Evolutionary conservation across 1,284 basidiomycete species (phyloP), one percentile per base, ranked within the genome.

Genomic region (Cutaneotrichosporon cavernicola): DNA sequence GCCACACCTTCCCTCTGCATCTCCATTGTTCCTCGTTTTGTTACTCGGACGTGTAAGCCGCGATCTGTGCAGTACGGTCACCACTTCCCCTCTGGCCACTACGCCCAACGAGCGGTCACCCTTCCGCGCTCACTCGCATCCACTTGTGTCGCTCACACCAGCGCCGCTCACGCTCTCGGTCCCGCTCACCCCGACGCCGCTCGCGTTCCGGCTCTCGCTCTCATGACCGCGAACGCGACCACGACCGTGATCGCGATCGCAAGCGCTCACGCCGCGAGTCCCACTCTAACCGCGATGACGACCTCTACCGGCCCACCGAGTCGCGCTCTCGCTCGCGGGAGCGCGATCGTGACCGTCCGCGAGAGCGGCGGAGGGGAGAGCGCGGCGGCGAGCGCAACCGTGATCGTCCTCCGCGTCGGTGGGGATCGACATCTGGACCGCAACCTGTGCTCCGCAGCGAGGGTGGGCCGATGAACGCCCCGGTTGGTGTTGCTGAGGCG

Each of bases 401-500:
- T 46, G 49, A 55, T 32, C 46, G 46, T 7, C 10, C 9, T 11
- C 21, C 30, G 16, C 30, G 31, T 34, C 51, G 51, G 36, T 18
- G 57, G 30, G 22, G 62, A 30, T 53, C 50, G 18, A 30, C 38
- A 40, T 46, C 62, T 36, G 32, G 52, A 38, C 31, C 55, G 16
- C 59, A 47, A 38, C 36, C 38, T 9, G 21, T 22, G 36, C 36
- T 34, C 47, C n/a, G 40, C 30, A 49, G 57, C 3, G 87, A 91
- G 31, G 92, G 91, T 31, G 92, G 92, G 2, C 91, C 92, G 2
- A 92, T 94, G 86, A 94, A 95, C 72, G 91, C 92, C 32, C 87
- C 90, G 22, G 87, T 89, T 64, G 90, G 91, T 82, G 92, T 94
- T 78, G 91, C 92, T 16, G 88, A 79, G 73, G 91, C 92, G 76